Evolutionary conservation across 2,329 filamentous ascomycete species (phyloP), one percentile per base, ranked within the genome.

Genomic region (Lizonia empirigonia): DNA sequence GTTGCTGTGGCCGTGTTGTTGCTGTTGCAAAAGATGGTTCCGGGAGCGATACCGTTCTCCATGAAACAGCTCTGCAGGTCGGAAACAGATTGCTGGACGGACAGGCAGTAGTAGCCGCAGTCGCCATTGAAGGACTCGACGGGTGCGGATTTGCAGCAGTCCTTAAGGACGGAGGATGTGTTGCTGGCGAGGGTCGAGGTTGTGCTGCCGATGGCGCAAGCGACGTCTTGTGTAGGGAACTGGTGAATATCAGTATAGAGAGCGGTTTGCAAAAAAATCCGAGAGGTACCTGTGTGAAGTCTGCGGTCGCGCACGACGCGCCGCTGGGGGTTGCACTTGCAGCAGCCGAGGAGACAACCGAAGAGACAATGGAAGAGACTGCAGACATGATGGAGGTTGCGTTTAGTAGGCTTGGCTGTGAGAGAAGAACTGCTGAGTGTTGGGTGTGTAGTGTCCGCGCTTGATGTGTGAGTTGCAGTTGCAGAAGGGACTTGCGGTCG

Each of bases 81-180:
- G 7, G 48, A 55, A 26, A 70, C 58, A 5, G 53, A 55, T 37
- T 72, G 68, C 24, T 62, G 58, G 12, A 62, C 50, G 7, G 61
- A 55, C 2, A 72, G 59, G 40, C 69, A 72, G 51, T 65, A 71
- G 42, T 61, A 57, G 12, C 64, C 67, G 53, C 69, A 72, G 23
- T 59, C 52, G 45, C 59, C 60, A 30, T 64, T 68, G 50, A 55
- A 71, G 2, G 53, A 47, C 39, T 69, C 60, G 36, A 71, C 68
- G 6, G 67, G 62, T 7, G 66, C 67, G 26, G 54, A 51, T 32
- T 69, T 69, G 65, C 69, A 72, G 64, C 69, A 72, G 34, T 52
- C 45, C 8, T 59, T 53, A 32, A 71, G 59, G 16, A 60, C 56
- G 20, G 59, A 49, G 30, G 55, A 51, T 16, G 65, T 66, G 54